These are phyloP conservation scores for Melanopsichium pennsylvanicum DNA, from an alignment of 1,284 basidiomycete species.

Conservation along the genomic window DNA sequence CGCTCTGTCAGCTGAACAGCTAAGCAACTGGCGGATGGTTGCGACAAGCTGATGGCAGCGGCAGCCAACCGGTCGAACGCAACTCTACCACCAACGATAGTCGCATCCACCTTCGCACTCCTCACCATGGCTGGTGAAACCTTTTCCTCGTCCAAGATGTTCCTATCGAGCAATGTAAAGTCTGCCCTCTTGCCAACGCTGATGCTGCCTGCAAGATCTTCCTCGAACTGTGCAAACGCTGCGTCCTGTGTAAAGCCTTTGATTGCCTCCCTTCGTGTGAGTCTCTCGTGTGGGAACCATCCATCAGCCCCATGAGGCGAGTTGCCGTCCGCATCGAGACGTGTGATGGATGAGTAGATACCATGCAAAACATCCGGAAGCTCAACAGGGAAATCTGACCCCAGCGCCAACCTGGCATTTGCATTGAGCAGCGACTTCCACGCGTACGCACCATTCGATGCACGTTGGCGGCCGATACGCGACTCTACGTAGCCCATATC, in stretches of 20 bases:
- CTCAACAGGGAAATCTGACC: constrained; percentile 86
- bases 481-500: constrained; percentile 80
- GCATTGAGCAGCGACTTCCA: constrained; percentile 76
- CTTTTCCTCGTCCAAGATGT: constrained; percentile 73
- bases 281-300: constrained; percentile 73
- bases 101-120: constrained; percentile 76
- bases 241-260: constrained; percentile 82
- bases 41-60: constrained; percentile 2
- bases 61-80: constrained; percentile 70
- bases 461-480: constrained; percentile 66
- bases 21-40: not conserved
- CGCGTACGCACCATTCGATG: constrained; percentile 80
- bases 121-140: constrained; percentile 74
- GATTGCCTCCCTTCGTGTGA: constrained; percentile 75
- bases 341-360: constrained; percentile 84
- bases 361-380: constrained; percentile 67
- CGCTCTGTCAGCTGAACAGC: not conserved
- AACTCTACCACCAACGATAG: constrained; percentile 79
- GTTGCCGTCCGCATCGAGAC: constrained; percentile 74
- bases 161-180: constrained; percentile 79
- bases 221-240: constrained; percentile 84
- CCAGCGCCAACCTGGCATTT: constrained; percentile 75
- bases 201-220: constrained; percentile 73
- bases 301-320: constrained; percentile 80
- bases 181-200: constrained; percentile 81